Percentiles rank a stretch among this genome's conserved stretches.
phyloP scores from a whole-genome alignment of 805 yeast genomes.

The Hanseniaspora osmophila region DNA sequence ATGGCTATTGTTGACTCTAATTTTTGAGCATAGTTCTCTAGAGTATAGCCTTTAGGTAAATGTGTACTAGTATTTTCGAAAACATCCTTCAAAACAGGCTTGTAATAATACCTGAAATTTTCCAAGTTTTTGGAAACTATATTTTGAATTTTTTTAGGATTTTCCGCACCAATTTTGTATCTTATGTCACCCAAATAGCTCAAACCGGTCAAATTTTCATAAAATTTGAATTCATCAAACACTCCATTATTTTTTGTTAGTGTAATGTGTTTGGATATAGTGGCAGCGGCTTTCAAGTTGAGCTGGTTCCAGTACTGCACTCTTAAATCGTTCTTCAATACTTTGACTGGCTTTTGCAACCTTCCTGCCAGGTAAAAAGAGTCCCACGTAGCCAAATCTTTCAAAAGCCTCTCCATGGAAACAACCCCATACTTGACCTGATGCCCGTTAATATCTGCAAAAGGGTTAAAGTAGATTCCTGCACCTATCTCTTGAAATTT shows the following conservation, averaged over 20 bases:
- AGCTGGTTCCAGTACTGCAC: slow-evolving; percentile 56
- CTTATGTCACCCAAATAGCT: slow-evolving; percentile 88
- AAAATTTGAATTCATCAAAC: slow-evolving; percentile 53
- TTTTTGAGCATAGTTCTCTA: slow-evolving; percentile 22
- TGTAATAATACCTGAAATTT: slow-evolving; percentile 57
- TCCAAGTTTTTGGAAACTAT: slow-evolving; percentile 67
- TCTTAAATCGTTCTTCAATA: slow-evolving; percentile 49
- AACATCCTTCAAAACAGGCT: slow-evolving; percentile 37
- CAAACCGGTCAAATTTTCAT: slow-evolving; percentile 59
- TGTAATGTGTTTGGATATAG: slow-evolving; percentile 32
- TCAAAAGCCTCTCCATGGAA: slow-evolving; percentile 40
- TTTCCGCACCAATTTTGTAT: slow-evolving; percentile 75
- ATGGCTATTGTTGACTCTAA: slow-evolving; percentile 43
- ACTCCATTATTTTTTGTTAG: slow-evolving; percentile 21
- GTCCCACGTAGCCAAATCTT: slow-evolving; percentile 74
- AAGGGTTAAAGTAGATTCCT: slow-evolving; percentile 91
- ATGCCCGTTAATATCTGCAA: slow-evolving; percentile 44
- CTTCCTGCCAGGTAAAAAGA: slow-evolving; percentile 83
- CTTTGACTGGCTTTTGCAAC: slow-evolving; percentile 82
- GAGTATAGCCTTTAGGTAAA: slow-evolving; percentile 27
- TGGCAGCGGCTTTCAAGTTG: slow-evolving; percentile 66
- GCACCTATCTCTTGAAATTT: slow-evolving; percentile 61
- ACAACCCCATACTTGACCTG: slow-evolving; percentile 80
- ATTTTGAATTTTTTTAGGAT: slow-evolving; percentile 75
- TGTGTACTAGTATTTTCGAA: slow-evolving; percentile 19